Conservation (phyloP, 441 rosid genomes). For the Hura crepitans region DNA sequence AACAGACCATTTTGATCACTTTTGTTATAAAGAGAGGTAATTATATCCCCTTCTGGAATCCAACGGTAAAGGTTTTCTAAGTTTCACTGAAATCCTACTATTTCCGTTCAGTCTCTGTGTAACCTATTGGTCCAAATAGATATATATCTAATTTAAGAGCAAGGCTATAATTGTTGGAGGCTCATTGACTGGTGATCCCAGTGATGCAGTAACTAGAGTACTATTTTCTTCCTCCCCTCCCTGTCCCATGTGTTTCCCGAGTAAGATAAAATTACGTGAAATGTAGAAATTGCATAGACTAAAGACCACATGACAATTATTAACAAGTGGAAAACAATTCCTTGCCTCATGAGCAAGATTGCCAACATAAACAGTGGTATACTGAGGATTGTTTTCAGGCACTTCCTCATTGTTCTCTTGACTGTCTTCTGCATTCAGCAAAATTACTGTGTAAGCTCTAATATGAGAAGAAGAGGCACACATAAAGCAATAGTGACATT, state of each 20-base stretch:
- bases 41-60: neutral
- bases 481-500: neutral
- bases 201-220: neutral
- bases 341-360: constrained; percentile 78
- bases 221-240: neutral
- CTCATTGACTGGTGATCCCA: neutral
- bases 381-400: constrained; percentile 70
- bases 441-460: constrained; percentile 9
- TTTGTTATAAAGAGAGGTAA: neutral
- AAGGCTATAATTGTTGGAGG: neutral
- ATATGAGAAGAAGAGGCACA: neutral
- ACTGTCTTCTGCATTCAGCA: constrained; percentile 48
- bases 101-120: too few species aligned
- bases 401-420: constrained; percentile 60
- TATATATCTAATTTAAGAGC: neutral
- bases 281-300: neutral
- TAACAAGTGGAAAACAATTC: constrained; percentile 1
- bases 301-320: neutral
- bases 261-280: neutral
- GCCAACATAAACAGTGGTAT: constrained; percentile 74
- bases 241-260: neutral
- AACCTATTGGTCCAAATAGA: neutral
- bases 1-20: neutral
- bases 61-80: neutral
- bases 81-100: neutral